These are phyloP conservation scores for Neopestalotiopsis clavispora DNA, from an alignment of 2,329 filamentous ascomycete genomes.

Conservation along the genomic window DNA sequence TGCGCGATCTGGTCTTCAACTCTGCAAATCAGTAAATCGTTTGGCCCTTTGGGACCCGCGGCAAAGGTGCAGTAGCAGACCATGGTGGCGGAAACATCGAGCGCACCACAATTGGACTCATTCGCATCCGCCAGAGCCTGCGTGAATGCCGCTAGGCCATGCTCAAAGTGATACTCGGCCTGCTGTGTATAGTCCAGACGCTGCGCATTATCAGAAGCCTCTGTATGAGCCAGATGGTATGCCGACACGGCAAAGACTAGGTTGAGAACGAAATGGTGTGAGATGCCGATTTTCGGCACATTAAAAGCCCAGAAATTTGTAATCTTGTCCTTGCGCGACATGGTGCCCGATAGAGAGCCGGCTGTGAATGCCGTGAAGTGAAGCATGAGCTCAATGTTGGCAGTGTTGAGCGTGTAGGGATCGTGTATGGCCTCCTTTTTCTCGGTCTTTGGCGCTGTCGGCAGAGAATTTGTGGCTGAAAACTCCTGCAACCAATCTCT, in stretches of 20 bases:
- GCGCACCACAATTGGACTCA: constrained; percentile 33
- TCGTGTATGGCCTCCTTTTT: constrained; percentile 15
- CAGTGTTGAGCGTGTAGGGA: constrained; percentile 27
- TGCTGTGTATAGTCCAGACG: constrained; percentile 24
- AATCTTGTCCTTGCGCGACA: constrained; percentile 25
- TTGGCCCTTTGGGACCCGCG: constrained; percentile 31
- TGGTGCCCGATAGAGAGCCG: constrained; percentile 23
- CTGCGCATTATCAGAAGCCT: constrained; percentile 18
- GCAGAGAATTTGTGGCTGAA: constrained; percentile 18
- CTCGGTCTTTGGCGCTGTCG: not conserved
- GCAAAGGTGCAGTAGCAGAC: constrained; percentile 37
- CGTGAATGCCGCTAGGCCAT: constrained; percentile 32
- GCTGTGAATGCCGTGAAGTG: constrained; percentile 33
- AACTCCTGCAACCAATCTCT: constrained; percentile 32
- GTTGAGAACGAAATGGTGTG: constrained; percentile 35
- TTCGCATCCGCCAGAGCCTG: constrained; percentile 29
- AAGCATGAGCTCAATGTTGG: constrained; percentile 36
- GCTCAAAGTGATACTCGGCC: constrained; percentile 31
- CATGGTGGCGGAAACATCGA: constrained; percentile 34
- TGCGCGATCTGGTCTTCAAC: constrained; percentile 23
- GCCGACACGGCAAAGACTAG: constrained; percentile 33
- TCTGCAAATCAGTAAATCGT: constrained; percentile 34
- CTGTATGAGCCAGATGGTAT: constrained; percentile 30
- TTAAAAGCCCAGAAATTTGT: constrained; percentile 34
- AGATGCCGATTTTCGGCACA: constrained; percentile 32